Base-by-base conservation (phyloP, 495 filamentous ascomycete species). In the Neurospora sp. region DNA sequence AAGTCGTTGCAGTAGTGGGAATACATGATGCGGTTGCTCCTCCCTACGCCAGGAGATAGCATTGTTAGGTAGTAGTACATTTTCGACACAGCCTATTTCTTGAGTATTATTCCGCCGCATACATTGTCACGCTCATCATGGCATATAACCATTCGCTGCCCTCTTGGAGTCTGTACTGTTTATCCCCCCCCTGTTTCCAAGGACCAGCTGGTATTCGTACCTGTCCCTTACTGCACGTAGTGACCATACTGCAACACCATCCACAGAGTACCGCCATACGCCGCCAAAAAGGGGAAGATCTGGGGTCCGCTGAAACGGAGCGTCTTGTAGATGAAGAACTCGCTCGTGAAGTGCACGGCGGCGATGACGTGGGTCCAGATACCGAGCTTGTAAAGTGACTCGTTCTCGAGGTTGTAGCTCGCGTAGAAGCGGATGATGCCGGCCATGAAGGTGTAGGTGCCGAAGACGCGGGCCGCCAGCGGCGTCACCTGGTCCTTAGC, bases 391-490 rank as follows among this genome's bases (percentile, higher is more conserved):
- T 97, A 99, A 11, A 92, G 80, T 40, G 84, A 83, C 3, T 89
- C 85, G 71, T 92, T 88, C 46, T 87, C 83, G 73, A 97, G 91
- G 80, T 97, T 85, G 85, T 97, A 98, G 37, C 92, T 92, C 11
- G 93, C 93, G 77, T 96, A 96, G 75, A 94, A 78, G 39, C 96
- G 89, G 69, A 98, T 85, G 41, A 97, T 82, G 41, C 88, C 84
- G 14, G 90, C 87, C 70, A 97, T 80, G 75, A 95, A 86, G 0
- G 94, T 98, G 89, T 94, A 99, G 73, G 93, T 97, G 54, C 93
- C 96, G 79, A 98, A 98, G 11, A 92, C 88, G 71, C 96, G 91
- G 7, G 92, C 89, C 35, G 91, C 91, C 42, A 98, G 89, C 5
- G 90, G 85, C 4, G 91, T 93, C 31, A 90, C 89, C 75, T 89